Evolutionary conservation across 768 basidiomycete species (phyloP), one percentile per base, ranked within the genome.

Genomic region (Gyrodon lividus): DNA sequence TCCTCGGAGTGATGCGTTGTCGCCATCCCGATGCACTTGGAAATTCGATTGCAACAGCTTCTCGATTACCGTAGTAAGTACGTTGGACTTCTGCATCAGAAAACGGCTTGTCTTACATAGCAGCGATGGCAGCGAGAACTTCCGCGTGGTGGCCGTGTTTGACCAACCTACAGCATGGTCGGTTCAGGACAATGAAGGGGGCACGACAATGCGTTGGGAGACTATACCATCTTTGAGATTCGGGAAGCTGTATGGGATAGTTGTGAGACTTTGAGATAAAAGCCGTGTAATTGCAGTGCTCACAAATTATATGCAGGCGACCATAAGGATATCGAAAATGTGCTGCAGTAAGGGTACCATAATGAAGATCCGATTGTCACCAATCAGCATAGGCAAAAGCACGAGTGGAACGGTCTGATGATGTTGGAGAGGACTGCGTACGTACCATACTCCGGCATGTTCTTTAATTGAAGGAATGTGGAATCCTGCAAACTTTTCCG

Each of bases 41-140:
- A 19, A 17, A 31, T 46, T 74, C 71, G 5, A 63, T 57, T 17
- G 65, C 58, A 28, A 74, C 57, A 12, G 69, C 69, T 52, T 75
- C 75, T 28, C 65, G 67, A 42, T 73, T 74, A 12, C 67, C 72
- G 16, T 63, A 57, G 55, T 64, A 74, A 2, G 71, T 72, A 41
- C 65, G 67, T 22, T 68, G 64, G 6, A 74, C 70, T 1, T 53
- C 50, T 0, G 61, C 49, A 51, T 74, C 67, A 26, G 69, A 66
- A 42, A 65, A 58, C 8, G 65, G 62, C 43, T 63, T 70, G 48
- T 71, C 68, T 37, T 74, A 72, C 10, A 77, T 63, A 4, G 73
- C 72, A 22, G 71, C 68, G 26, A 77, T 71, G 19, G 76, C 72
- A 0, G 72, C 72, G 2, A 73, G 63, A 5, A 72, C 71, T 51